Base-by-base conservation (phyloP, 345 rosid species). In the Gossypium turneri region DNA sequence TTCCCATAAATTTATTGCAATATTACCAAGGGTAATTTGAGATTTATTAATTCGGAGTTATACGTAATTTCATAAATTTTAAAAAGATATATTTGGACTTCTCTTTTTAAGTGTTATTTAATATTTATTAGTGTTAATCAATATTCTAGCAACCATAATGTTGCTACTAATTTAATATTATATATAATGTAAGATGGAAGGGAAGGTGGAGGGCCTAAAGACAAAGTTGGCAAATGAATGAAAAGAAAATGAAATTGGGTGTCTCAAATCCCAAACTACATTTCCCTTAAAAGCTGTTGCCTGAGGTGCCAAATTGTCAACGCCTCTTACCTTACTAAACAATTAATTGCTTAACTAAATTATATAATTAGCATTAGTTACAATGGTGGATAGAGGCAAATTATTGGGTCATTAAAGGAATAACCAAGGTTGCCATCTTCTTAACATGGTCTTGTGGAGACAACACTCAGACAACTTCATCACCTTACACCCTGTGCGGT, bases 381-480 rank as follows among this genome's bases (percentile, higher is more conserved):
- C 2, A 50, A 20, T 47, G 22, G 41, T 34, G 41, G 41, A 62
- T 62, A 12, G 25, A 13, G 17, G 16, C 24, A 53, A 22, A 79
- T 76, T 52, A 72, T 78, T 67, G 75, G 65, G 75, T 76, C 24
- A 59, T 70, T 19, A 73, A 59, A 77, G 78, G 69, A 53, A 79
- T 17, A 50, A 48, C 45, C 7, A 65, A 73, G 63, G 70, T 70
- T 70, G 63, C 55, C 62, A 70, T 70, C 29, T 53, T 70, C 38
- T 38, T 53, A 38, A 53, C n/a, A 38, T 29, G 0, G 59, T 53
- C 1, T 13, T 57, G 13, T 12, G 62, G 63, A 70, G 62, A 70
- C 74, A 70, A 38, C 74, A 45, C 2, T 19, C 63, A 34, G 74
- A 70, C 62, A 70, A 34, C 51, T 53, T n/a, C 15, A n/a, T 34